These are phyloP conservation scores for Sanghuangporus sanghuang DNA, from an alignment of 1,284 basidiomycete species.

Conservation along the genomic window DNA sequence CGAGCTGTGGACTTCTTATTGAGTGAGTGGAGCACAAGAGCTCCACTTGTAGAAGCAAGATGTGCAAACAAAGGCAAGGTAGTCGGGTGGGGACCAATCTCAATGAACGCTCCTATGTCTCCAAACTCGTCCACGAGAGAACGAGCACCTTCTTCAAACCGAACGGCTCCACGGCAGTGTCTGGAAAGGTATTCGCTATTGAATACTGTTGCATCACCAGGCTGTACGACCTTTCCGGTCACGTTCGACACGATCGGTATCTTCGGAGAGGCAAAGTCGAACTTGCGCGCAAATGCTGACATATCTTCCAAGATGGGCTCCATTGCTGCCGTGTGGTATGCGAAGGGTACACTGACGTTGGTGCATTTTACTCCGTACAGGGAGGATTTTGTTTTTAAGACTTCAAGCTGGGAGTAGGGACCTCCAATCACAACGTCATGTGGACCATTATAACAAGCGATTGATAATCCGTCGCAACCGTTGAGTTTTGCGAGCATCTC, in stretches of 20 bases:
- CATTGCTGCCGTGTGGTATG: slow-evolving; percentile 63
- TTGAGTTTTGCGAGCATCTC: slow-evolving; percentile 31
- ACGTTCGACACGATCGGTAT: slow-evolving; percentile 60
- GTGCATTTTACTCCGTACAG: slow-evolving; percentile 31
- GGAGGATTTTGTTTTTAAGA: slow-evolving; percentile 39
- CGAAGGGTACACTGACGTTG: slow-evolving; percentile 50
- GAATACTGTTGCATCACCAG: slow-evolving; percentile 47
- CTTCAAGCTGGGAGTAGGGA: slow-evolving; percentile 35
- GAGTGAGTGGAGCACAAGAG: slow-evolving; percentile 43
- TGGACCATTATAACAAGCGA: slow-evolving; percentile 60
- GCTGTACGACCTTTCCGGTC: slow-evolving; percentile 43
- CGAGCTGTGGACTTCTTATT: slow-evolving; percentile 40
- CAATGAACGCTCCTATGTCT: slow-evolving; percentile 49
- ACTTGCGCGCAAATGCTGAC: slow-evolving; percentile 30
- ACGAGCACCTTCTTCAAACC: slow-evolving; percentile 46
- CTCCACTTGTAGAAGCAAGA: slow-evolving; percentile 27
- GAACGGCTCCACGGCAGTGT: slow-evolving; percentile 58
- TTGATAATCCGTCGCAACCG: slow-evolving; percentile 34
- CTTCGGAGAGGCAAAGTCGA: slow-evolving; percentile 39
- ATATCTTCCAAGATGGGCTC: slow-evolving; percentile 46
- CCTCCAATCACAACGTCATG: slow-evolving; percentile 56
- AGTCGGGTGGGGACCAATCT: slow-evolving; percentile 58
- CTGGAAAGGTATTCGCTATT: slow-evolving; percentile 47
- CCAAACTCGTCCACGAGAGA: slow-evolving; percentile 30
- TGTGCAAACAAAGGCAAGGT: slow-evolving; percentile 51